Evolutionary conservation across 768 basidiomycete genomes (phyloP).

Genomic region (Russula ochroleuca): DNA sequence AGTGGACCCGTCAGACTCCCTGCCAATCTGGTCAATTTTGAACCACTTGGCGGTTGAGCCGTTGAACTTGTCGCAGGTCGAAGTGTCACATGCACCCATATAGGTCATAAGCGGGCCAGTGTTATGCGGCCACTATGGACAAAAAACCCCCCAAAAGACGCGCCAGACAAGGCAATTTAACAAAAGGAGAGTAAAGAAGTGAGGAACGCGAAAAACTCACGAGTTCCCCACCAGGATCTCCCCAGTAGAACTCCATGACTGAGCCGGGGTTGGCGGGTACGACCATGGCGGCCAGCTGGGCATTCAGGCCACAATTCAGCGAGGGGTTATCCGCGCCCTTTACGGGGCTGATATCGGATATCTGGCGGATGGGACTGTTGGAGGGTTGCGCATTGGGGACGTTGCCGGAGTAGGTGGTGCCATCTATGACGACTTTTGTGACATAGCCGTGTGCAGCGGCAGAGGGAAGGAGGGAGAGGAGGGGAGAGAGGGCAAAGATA

Average conservation of each 20-base stretch:
- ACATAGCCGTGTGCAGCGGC: conserved; percentile 23
- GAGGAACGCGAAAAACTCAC: conserved; percentile 26
- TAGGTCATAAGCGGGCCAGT: conserved; percentile 73
- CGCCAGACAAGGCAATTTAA: background rate
- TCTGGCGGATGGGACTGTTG: conserved; percentile 38
- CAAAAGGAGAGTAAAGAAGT: background rate
- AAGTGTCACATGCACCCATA: conserved; percentile 55
- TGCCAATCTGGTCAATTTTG: conserved; percentile 45
- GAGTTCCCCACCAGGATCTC: conserved; percentile 37
- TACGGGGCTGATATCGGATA: conserved; percentile 41
- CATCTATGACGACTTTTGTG: conserved; percentile 23
- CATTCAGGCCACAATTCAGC: conserved; percentile 56
- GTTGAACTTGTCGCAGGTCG: conserved; percentile 58
- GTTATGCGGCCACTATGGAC: conserved; percentile 49
- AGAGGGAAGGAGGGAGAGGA: conserved; percentile 18
- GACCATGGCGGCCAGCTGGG: conserved; percentile 44
- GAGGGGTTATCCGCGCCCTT: conserved; percentile 51
- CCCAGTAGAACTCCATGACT: conserved; percentile 49
- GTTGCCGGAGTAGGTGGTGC: conserved; percentile 22
- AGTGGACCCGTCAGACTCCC: conserved; percentile 27
- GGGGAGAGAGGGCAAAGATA: conserved; percentile 29
- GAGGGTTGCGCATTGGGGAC: conserved; percentile 16
- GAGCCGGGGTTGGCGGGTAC: conserved; percentile 58
- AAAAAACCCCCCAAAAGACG: background rate
- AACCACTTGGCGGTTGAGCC: conserved; percentile 63